These are phyloP conservation scores for Didymella pinodella DNA, from an alignment of 2,329 filamentous ascomycete genomes.

Conservation along the genomic window DNA sequence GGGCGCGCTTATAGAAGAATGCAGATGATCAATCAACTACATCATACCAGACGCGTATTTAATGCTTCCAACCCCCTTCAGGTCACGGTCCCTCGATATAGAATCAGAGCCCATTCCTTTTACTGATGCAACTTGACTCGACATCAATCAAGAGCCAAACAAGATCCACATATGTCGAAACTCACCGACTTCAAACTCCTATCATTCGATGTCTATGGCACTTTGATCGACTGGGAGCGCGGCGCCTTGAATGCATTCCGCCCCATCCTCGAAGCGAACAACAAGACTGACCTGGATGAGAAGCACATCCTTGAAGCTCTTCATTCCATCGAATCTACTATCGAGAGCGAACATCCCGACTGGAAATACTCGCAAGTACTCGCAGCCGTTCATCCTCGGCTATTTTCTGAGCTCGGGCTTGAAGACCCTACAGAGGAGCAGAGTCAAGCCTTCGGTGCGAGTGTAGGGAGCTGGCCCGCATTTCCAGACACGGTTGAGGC, in stretches of 20 bases:
- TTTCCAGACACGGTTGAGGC: conserved; percentile 66
- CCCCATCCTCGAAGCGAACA: conserved; percentile 55
- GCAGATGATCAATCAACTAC: conserved; percentile 4
- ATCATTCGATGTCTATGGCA: conserved; percentile 82
- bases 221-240: conserved; percentile 79
- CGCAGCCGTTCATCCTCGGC: conserved; percentile 56
- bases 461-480: conserved; percentile 63
- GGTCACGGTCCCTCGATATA: background rate
- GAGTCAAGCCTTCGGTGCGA: conserved; percentile 59
- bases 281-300: conserved; percentile 33
- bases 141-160: background rate
- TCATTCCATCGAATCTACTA: conserved; percentile 57
- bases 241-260: conserved; percentile 66
- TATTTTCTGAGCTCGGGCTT: conserved; percentile 57
- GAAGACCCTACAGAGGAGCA: conserved; percentile 50
- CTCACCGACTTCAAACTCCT: conserved; percentile 60
- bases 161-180: conserved; percentile 36
- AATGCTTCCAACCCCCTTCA: background rate
- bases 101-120: background rate
- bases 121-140: background rate
- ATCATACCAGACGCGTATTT: background rate
- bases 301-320: conserved; percentile 50
- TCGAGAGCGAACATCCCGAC: conserved; percentile 63
- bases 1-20: conserved; percentile 3
- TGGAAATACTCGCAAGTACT: conserved; percentile 69